A percentile compares a stretch with the other conserved stretches of the same genome.
Evolutionary conservation across 2,329 filamentous ascomycete species (phyloP).

Genomic region (Madurella mycetomatis): DNA sequence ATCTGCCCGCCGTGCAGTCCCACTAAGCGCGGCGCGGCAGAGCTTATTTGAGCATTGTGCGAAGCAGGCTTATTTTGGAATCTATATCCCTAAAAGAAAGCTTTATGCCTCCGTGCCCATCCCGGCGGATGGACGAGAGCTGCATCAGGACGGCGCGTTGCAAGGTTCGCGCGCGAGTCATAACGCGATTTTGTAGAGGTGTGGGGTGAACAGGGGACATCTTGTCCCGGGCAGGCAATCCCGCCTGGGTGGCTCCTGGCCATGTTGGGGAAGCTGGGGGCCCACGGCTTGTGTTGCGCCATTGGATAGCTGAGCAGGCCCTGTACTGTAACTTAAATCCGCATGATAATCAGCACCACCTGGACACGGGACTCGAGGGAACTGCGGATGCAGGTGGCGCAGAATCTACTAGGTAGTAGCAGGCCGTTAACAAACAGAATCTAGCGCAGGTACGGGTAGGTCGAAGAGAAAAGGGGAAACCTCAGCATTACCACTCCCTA

Average conservation of each 20-base stretch:
- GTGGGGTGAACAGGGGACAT: constrained; percentile 13
- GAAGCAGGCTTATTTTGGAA: too few relatives aligned
- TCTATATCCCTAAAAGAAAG: too few relatives aligned
- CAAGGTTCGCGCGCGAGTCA: constrained; percentile 20
- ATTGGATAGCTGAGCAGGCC: constrained; percentile 3
- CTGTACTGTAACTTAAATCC: not conserved
- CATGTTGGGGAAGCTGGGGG: not conserved
- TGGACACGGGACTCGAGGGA: too few relatives aligned
- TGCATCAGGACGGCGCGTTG: constrained; percentile 1
- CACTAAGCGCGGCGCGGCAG: too few relatives aligned
- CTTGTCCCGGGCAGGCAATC: constrained; percentile 13
- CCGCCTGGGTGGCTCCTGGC: constrained; percentile 3
- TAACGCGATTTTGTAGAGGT: constrained; percentile 8
- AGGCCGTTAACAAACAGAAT: too few relatives aligned
- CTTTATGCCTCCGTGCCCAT: too few relatives aligned
- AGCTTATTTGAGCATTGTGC: too few relatives aligned
- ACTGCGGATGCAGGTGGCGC: too few relatives aligned
- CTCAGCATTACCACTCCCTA: not conserved
- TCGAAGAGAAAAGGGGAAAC: not conserved
- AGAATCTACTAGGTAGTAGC: too few relatives aligned
- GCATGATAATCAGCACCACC: too few relatives aligned
- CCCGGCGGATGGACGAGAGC: not conserved
- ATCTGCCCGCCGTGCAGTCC: not conserved
- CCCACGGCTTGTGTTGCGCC: not conserved
- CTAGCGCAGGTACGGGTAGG: too few relatives aligned